A percentile compares a stretch with the other conserved stretches of the same genome.
These are phyloP conservation scores for Oryza glaberrima DNA, from an alignment of 176 grass and related monocot species.

Conservation along the genomic window DNA sequence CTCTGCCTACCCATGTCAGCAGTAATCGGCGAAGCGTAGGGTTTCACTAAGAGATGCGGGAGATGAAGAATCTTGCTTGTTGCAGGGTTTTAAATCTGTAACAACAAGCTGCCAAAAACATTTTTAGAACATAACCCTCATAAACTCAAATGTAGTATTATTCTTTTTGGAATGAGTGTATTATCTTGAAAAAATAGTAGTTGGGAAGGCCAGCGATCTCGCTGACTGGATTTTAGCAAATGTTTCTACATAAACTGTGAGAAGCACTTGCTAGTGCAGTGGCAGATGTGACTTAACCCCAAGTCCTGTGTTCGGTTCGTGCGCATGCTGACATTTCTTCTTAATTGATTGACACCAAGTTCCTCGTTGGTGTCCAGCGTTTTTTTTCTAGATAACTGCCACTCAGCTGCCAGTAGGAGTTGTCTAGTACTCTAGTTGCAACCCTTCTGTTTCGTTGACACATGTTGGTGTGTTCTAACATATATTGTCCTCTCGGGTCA, in stretches of 20 bases:
- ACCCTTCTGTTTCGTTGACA: neutral
- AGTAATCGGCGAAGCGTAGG: conserved; percentile 8
- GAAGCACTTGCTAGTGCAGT: too few relatives aligned
- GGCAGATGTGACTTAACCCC: too few relatives aligned
- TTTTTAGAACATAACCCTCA: neutral
- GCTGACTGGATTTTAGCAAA: neutral
- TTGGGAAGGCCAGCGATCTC: neutral
- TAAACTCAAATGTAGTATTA: neutral
- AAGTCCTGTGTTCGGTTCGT: too few relatives aligned
- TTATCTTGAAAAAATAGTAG: neutral
- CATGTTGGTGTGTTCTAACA: neutral
- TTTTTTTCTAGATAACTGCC: too few relatives aligned
- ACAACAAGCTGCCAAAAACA: neutral
- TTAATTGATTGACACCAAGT: too few relatives aligned
- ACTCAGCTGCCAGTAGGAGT: neutral
- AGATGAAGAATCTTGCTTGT: neutral
- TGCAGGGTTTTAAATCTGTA: conserved; percentile 1
- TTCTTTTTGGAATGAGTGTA: neutral
- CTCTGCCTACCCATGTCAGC: neutral
- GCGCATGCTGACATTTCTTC: too few relatives aligned
- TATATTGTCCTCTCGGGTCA: neutral
- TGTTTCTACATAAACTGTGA: neutral
- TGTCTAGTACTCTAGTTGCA: neutral
- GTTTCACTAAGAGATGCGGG: neutral
- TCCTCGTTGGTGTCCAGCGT: too few relatives aligned